Percentiles rank a stretch among this genome's conserved stretches.
Evolutionary conservation across 2,329 filamentous ascomycete species (phyloP).

Genomic region (Colletotrichum sidae): DNA sequence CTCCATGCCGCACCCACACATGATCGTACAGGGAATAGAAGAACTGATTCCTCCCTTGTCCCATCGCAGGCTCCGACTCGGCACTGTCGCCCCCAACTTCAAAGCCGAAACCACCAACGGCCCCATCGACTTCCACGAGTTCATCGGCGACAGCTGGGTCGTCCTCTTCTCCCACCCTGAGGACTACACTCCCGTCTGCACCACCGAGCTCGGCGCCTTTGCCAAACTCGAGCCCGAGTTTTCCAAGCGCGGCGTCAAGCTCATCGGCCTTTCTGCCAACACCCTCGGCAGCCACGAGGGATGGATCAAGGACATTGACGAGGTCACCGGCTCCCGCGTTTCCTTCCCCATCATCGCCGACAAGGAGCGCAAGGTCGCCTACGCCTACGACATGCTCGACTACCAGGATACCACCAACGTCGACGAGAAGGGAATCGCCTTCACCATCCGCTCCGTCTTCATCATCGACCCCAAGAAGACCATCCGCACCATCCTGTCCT

Average conservation of each 20-base stretch:
- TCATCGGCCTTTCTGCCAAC: conserved; percentile 92
- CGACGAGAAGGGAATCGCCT: conserved; percentile 84
- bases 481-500: conserved; percentile 91
- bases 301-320: conserved; percentile 92
- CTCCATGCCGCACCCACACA: background rate
- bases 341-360: conserved; percentile 86
- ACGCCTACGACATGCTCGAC: conserved; percentile 85
- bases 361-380: conserved; percentile 80
- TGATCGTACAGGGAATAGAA: background rate
- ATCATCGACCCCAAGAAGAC: conserved; percentile 95
- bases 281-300: conserved; percentile 83
- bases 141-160: conserved; percentile 82
- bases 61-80: conserved; percentile 68
- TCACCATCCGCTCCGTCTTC: conserved; percentile 95
- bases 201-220: conserved; percentile 93
- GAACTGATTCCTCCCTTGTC: conserved; percentile 10
- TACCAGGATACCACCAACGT: conserved; percentile 86
- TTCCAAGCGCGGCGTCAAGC: conserved; percentile 86
- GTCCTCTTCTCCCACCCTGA: conserved; percentile 88
- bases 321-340: conserved; percentile 78
- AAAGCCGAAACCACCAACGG: conserved; percentile 83
- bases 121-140: conserved; percentile 85
- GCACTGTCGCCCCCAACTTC: conserved; percentile 82
- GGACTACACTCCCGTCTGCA: conserved; percentile 96
- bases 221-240: conserved; percentile 91